These are phyloP conservation scores for Melocanna baccifera DNA, from an alignment of 176 grass and related monocot genomes.

Conservation along the genomic window DNA sequence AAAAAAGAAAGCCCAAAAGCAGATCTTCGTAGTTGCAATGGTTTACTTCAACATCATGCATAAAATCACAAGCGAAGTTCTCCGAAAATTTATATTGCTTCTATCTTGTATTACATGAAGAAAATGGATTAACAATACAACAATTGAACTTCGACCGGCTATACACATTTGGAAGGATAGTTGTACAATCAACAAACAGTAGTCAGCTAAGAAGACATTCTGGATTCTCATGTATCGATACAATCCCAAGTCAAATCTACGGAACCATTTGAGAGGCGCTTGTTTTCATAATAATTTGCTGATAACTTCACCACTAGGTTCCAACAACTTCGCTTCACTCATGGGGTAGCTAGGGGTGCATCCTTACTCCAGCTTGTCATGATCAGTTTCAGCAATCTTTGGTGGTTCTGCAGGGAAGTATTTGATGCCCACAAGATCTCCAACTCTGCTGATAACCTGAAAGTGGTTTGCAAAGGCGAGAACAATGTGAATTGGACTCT, in stretches of 20 bases:
- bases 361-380: slow-evolving; percentile 43
- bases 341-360: not conserved
- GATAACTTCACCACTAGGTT: not conserved
- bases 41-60: not conserved
- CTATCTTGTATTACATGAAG: slow-evolving; percentile 22
- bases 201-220: slow-evolving; percentile 23
- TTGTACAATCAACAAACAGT: slow-evolving; percentile 34
- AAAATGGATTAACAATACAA: slow-evolving; percentile 20
- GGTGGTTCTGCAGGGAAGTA: slow-evolving; percentile 68
- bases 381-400: slow-evolving; percentile 35
- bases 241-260: slow-evolving; percentile 25
- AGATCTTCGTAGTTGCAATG: not conserved
- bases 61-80: not conserved
- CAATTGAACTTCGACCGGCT: slow-evolving; percentile 15
- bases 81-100: slow-evolving; percentile 4
- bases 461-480: not conserved
- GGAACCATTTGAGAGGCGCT: slow-evolving; percentile 16
- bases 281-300: slow-evolving; percentile 2
- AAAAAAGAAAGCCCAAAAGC: no score
- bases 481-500: slow-evolving; percentile 3
- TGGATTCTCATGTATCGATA: slow-evolving; percentile 20
- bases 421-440: slow-evolving; percentile 73
- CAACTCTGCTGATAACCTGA: slow-evolving; percentile 82
- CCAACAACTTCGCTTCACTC: not conserved
- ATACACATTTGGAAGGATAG: slow-evolving; percentile 42